Evolutionary conservation across 1,139 yeast species (phyloP), one percentile per base, ranked within the genome.

Genomic region (Taphrina wiesneri): DNA sequence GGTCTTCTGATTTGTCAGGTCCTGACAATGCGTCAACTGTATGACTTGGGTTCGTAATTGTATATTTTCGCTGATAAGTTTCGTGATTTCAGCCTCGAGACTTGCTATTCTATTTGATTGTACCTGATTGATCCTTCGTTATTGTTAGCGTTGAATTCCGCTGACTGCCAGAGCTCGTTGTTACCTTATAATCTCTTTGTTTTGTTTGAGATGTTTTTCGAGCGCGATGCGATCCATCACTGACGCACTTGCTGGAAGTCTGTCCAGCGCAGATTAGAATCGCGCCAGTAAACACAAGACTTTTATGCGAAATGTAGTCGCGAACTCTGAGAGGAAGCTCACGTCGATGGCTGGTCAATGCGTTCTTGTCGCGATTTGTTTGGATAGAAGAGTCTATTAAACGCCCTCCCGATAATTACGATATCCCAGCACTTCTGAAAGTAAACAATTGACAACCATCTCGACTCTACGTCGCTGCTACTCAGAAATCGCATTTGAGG

Each of bases 161-260:
- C 3, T 34, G 1, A 1, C 11, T 11, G 46, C 23, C 21, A 11
- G 47, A 19, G 7, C 21, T 13, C 1, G 34, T 6, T 54, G 21
- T 28, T 60, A 49, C 64, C 57, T 49, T 5, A 51, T 60, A 25
- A 60, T 49, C 41, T 60, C 64, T 30, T 49, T 60, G 43, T 60
- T 60, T 60, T 60, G 64, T 43, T 60, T 60, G 30, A 60, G 52
- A 51, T 60, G 64, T 32, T 21, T 17, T 23, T 60, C 57, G 26
- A 56, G 28, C 57, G 36, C 52, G 26, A 30, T 21, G 43, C 47
- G 51, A 26, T 60, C 64, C 64, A 60, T 60, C 17, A 47, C 30
- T 15, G 19, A 17, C 34, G 17, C 43, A 30, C 46, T 28, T 39
- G 46, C 45, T 32, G 19, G 25, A 2, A 6, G 28, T 46, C 11